Percentiles rank a stretch among this genome's conserved stretches.
Conservation (phyloP, 2,329 filamentous ascomycete species). For the Aspergillus transmontanensis region DNA sequence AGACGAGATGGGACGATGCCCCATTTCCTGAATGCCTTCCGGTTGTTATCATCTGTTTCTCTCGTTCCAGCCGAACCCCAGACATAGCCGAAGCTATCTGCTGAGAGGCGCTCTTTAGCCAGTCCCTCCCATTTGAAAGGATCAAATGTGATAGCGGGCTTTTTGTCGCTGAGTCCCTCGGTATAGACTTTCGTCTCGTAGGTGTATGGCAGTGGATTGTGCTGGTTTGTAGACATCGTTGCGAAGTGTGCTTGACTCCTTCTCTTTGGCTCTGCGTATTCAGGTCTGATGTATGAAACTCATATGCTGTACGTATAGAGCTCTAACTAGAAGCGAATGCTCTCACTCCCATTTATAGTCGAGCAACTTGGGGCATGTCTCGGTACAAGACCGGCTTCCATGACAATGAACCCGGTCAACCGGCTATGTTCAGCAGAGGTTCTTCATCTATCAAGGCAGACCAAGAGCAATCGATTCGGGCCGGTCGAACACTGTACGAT, state of each 20-base stretch:
- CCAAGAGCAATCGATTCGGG: neutral
- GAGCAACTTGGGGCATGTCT: neutral
- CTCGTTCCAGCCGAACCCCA: slow-evolving; percentile 55
- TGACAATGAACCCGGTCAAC: neutral
- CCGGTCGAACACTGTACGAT: neutral
- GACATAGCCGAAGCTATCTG: slow-evolving; percentile 61
- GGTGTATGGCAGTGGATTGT: slow-evolving; percentile 11
- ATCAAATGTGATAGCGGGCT: slow-evolving; percentile 58
- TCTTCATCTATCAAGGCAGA: neutral
- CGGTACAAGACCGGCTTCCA: neutral
- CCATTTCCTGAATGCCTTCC: slow-evolving; percentile 34
- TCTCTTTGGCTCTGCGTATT: neutral
- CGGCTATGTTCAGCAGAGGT: neutral
- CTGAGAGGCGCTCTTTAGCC: slow-evolving; percentile 51
- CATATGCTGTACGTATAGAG: neutral
- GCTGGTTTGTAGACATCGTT: neutral
- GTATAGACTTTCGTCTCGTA: slow-evolving; percentile 49
- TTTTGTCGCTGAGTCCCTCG: slow-evolving; percentile 48
- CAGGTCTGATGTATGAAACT: neutral
- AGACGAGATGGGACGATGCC: slow-evolving; percentile 28
- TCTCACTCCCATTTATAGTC: neutral
- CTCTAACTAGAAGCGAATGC: neutral
- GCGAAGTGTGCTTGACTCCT: neutral
- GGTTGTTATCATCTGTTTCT: slow-evolving; percentile 33
- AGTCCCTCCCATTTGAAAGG: slow-evolving; percentile 57